Conservation (phyloP, 768 basidiomycete species). For the Leucosporidium creatinivorum region DNA sequence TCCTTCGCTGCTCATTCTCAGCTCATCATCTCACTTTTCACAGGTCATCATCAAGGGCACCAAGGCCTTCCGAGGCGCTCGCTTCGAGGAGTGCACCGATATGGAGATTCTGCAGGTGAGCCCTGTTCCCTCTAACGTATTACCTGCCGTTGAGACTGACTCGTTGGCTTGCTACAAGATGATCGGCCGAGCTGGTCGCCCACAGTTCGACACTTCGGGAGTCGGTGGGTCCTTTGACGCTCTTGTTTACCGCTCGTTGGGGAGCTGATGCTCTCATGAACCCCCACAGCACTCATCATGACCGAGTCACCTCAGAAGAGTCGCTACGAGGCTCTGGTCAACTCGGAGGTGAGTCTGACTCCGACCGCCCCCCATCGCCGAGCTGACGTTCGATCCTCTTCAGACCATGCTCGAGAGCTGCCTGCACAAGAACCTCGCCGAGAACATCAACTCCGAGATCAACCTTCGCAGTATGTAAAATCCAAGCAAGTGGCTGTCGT, state of each 20-base stretch:
- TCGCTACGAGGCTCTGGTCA: conserved; percentile 61
- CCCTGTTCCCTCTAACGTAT: too few relatives aligned
- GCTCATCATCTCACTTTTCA: not conserved
- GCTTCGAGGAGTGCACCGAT: conserved; percentile 78
- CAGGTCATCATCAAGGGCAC: conserved; percentile 74
- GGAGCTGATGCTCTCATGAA: not conserved
- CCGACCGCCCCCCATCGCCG: not conserved
- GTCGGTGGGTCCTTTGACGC: conserved; percentile 47
- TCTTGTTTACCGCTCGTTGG: too few relatives aligned
- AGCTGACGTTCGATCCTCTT: conserved; percentile 43
- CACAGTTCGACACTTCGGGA: conserved; percentile 63
- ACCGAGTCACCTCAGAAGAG: conserved; percentile 64
- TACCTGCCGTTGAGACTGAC: not conserved
- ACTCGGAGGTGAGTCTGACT: conserved; percentile 10
- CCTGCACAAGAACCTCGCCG: conserved; percentile 71
- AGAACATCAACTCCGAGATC: conserved; percentile 92
- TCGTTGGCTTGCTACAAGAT: conserved; percentile 51
- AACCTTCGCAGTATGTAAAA: conserved; percentile 47
- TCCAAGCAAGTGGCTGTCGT: conserved; percentile 43
- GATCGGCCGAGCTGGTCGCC: conserved; percentile 61
- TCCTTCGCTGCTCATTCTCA: not conserved
- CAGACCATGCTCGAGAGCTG: conserved; percentile 74
- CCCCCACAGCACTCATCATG: conserved; percentile 51
- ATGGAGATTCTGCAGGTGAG: conserved; percentile 69
- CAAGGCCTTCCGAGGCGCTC: conserved; percentile 54